Conservation (phyloP, 2,329 filamentous ascomycete genomes). For the Ophiostoma perfectum region DNA sequence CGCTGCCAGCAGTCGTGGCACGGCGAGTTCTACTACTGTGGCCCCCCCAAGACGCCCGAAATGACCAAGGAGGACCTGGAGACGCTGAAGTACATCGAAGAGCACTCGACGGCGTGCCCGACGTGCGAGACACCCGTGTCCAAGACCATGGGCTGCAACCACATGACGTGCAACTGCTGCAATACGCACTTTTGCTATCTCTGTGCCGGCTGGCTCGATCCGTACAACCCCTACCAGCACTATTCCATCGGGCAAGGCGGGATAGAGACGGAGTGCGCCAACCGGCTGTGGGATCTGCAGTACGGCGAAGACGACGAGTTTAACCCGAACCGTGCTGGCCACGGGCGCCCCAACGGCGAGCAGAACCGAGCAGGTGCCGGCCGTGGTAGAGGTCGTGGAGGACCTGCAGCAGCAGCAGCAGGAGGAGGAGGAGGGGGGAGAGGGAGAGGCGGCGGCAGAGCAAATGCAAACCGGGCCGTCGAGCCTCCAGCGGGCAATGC, state of each 20-base stretch:
- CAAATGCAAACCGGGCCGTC: background rate
- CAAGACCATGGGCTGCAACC: conserved; percentile 92
- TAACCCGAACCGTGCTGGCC: background rate
- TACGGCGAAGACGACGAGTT: conserved; percentile 61
- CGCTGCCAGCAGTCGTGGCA: conserved; percentile 77
- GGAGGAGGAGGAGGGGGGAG: background rate
- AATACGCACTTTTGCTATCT: conserved; percentile 92
- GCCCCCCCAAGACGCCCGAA: conserved; percentile 55
- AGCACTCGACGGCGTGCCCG: conserved; percentile 81
- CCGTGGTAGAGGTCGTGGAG: background rate
- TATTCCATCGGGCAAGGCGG: conserved; percentile 63
- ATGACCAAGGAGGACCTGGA: conserved; percentile 64
- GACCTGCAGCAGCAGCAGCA: background rate
- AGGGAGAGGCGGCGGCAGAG: background rate
- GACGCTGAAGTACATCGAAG: conserved; percentile 73
- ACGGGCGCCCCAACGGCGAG: background rate
- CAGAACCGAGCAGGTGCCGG: background rate
- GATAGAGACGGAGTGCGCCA: conserved; percentile 62
- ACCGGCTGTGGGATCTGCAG: conserved; percentile 85
- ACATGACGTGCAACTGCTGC: conserved; percentile 92
- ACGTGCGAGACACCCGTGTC: conserved; percentile 79
- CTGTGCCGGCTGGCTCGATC: conserved; percentile 79
- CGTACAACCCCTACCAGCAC: conserved; percentile 77
- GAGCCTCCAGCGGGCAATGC: background rate
- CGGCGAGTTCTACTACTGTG: conserved; percentile 70